phyloP scores from a whole-genome alignment of 2,329 filamentous ascomycete species.

The Penicillium thymicola region DNA sequence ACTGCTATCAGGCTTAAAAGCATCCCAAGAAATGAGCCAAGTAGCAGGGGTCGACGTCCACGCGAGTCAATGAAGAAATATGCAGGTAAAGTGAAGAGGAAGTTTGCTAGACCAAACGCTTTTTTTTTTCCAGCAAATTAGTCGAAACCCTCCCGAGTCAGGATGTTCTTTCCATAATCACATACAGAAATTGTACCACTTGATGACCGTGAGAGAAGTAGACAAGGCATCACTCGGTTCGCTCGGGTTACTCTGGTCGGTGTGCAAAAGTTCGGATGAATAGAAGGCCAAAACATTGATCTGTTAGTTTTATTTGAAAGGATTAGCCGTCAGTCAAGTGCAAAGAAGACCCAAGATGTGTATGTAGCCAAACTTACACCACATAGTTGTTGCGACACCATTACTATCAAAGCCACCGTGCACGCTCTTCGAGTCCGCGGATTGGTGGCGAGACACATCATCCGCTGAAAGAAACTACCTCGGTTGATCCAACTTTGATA shows the following conservation, averaged over 20 bases:
- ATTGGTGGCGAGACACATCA: not conserved
- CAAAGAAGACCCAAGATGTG: not conserved
- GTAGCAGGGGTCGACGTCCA: not conserved
- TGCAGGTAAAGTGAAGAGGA: not conserved
- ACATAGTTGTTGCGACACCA: not conserved
- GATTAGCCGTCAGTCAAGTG: not conserved
- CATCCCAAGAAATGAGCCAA: not conserved
- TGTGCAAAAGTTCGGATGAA: not conserved
- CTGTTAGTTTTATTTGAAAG: not conserved
- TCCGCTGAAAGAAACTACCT: not conserved
- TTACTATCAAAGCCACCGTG: not conserved
- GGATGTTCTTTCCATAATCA: not conserved
- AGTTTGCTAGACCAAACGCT: not conserved
- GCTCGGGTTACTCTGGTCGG: not conserved
- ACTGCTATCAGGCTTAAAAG: not conserved
- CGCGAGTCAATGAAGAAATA: not conserved
- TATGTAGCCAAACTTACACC: not conserved
- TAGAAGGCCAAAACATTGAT: slow-evolving; percentile 1
- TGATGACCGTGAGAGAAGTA: not conserved
- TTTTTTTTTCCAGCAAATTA: not conserved
- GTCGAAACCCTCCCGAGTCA: not conserved
- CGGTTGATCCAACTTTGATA: not conserved
- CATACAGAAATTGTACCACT: not conserved
- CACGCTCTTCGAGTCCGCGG: not conserved
- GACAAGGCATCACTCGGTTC: not conserved